Evolutionary conservation across 257 asterid genomes (phyloP), one percentile per base, ranked within the genome.

Genomic region (Solanum pimpinellifolium): DNA sequence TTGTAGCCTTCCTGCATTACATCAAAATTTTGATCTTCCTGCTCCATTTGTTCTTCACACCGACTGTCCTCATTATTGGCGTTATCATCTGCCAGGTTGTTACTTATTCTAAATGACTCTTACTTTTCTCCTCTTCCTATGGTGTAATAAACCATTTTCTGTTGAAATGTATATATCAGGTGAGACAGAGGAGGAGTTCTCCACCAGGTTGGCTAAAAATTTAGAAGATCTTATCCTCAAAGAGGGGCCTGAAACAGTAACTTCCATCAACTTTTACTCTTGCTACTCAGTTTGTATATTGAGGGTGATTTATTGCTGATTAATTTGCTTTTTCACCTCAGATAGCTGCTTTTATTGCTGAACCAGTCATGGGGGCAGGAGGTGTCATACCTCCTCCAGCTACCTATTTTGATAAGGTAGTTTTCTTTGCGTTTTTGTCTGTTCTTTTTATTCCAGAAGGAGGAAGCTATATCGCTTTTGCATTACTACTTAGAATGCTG

Each of bases 31-130:
- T 89, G 98, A 97, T 91, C 93, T 97, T 25, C 99, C 99, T 0
- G 95, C 94, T 86, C 98, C 98, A 31, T 97, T 95, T 68, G 93
- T 95, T n/a, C 90, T 94, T 82, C 99, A 97, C 88, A 92, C 98
- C 1, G 98, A 97, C 90, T 97, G 99, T 88, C 99, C 99, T 70
- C 99, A 97, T 93, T 97, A 94, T 91, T 97, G 99, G 99, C 98
- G 98, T 74, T 94, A 88, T 90, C 99, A 94, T 90, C 94, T 92
- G 77, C 96, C 98, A 94, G 99, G 99, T 96, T 85, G 66, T 88
- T 56, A 80, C 33, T n/a, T 47, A 78, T 13, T 42, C 68, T 86
- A 69, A 10, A 83, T 46, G 73, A 23, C 47, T 76, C 81, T 49
- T 65, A 42, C 69, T 52, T 18, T 49, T 20, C 41, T 78, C 69